These are phyloP conservation scores for Begonia masoniana DNA, from an alignment of 306 rosid species.

Conservation along the genomic window DNA sequence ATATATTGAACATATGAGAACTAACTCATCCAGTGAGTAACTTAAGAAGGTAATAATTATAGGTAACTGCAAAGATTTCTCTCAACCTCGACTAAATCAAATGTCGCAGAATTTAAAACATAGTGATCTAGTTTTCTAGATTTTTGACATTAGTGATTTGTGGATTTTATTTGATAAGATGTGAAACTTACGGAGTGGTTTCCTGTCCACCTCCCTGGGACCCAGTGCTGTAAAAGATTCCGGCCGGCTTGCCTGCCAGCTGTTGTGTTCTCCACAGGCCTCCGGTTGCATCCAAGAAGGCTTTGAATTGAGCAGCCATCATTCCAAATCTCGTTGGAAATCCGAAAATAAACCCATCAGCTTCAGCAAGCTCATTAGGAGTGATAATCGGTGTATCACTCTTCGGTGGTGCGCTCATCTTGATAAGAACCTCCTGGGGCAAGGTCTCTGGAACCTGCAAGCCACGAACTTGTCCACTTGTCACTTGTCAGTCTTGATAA, in stretches of 20 bases:
- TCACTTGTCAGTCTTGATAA: constrained; percentile 5
- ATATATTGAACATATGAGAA: no score
- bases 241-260: constrained; percentile 95
- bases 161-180: no score
- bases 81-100: no score
- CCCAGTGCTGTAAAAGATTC: constrained; percentile 86
- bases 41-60: no score
- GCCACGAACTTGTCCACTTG: constrained; percentile 15
- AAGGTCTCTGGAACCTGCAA: constrained; percentile 83
- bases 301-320: constrained; percentile 98
- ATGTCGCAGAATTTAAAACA: no score
- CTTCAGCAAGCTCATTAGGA: constrained; percentile 66
- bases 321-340: constrained; percentile 96
- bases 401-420: constrained; percentile 97
- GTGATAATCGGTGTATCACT: constrained; percentile 61
- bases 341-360: constrained; percentile 81
- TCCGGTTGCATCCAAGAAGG: constrained; percentile 82
- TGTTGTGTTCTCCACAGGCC: constrained; percentile 80
- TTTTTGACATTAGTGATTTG: no score
- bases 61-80: no score
- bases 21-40: no score
- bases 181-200: constrained; percentile 75
- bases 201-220: constrained; percentile 99
- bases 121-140: no score
- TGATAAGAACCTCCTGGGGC: constrained; percentile 54